Evolutionary conservation across 345 rosid genomes (phyloP), one percentile per base, ranked within the genome.

Genomic region (Dimocarpus longan): DNA sequence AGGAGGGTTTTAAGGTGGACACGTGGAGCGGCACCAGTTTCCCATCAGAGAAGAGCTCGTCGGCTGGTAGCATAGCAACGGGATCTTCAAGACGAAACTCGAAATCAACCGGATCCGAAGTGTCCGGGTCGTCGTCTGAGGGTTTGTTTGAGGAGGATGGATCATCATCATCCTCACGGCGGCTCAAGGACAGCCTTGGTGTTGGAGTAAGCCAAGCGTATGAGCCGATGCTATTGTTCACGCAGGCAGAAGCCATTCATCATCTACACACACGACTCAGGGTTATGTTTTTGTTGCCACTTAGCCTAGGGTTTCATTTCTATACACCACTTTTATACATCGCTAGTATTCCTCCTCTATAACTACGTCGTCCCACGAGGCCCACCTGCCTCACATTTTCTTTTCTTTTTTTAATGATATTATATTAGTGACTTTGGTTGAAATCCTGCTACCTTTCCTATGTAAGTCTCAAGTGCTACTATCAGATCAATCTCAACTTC

Each of bases 51-150:
- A 95, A 95, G 73, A 95, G 94, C 88, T 96, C 90, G 75, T 96
- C 99, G 12, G 99, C 99, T 5, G 98, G 87, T 5, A 96, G 86
- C 98, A 96, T 93, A 28, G 91, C 76, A 39, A 91, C 93, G 16
- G 98, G 93, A 85, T 94, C 91, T 56, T 90, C 91, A 26, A 91
- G 91, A 18, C 94, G 87, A 86, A 96, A 96, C 92, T 96, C 99
- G 74, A 96, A 96, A 81, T 94, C 85, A 18, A 71, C 70, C 19
- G 80, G 81, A 43, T 83, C 90, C 69, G 12, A 69, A 42, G 40
- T 21, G n/a, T 59, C 81, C 74, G 40, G 68, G 37, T 44, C 39
- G 4, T 77, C 57, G 26, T 64, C 85, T 6, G 65, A 37, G 57
- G 70, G 42, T 8, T 80, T 74, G n/a, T 74, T 62, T 4, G 79